Base-by-base conservation (phyloP, 2,329 filamentous ascomycete species). In the Pseudogymnoascus sp. region DNA sequence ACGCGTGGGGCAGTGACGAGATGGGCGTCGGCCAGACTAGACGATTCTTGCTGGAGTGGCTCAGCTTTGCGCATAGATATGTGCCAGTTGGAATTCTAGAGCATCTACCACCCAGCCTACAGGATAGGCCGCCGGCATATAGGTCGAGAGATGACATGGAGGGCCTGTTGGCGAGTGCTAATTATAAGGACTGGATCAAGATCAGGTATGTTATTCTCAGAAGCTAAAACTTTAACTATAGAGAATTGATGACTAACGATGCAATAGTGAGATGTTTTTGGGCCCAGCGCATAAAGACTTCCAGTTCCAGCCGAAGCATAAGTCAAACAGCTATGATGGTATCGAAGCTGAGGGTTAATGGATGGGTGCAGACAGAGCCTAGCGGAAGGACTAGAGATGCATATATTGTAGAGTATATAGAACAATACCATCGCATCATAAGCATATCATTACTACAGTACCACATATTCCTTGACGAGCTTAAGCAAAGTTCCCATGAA, bases 141-240 rank as follows among this genome's bases (percentile, higher is more conserved):
- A 84, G 80, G 69, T 93, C 93, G 18, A 82, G 95, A 64, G 88
- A 95, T 75, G 95, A 99, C 62, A 76, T 99, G 72, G 95, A 99
- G 82, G 96, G 91, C n/a, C 78, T 99, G 68, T 82, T 99, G 77
- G 88, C 88, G 12, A 97, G 92, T 76, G 85, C 86, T 67, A 92
- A 97, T 76, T 97, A 96, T 78, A 89, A 88, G 78, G 95, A 99
- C 76, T 99, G 95, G 95, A 92, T 99, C 75, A 97, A 96, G 80
- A 96, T 99, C 71, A 96, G 88, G 92, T 95, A 84, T 75, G 86
- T 81, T 64, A 31, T 64, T 59, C 63, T 65, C 62, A 66, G 59
- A n/a, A 23, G 14, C 5, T 61, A 31, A 60, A 16, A 42, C 8
- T 38, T 56, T 9, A 18, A 34, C 2, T 14, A 5, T 23, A 8